Conservation (phyloP, 2,329 filamentous ascomycete species). For the Aspergillus ochraceus region DNA sequence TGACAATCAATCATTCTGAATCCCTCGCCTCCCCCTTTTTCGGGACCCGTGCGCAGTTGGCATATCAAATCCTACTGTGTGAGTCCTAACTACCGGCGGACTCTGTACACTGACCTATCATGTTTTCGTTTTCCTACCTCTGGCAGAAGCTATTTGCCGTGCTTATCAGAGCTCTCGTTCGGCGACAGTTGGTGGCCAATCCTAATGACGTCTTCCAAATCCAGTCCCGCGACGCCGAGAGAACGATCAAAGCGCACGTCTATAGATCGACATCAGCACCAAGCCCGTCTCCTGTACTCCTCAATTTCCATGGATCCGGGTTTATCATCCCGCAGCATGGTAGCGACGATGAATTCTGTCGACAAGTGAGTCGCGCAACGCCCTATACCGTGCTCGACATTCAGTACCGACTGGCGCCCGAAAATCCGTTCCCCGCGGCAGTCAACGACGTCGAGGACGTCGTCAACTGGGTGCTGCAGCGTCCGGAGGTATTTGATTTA, state of each 20-base stretch:
- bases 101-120: conserved; percentile 5
- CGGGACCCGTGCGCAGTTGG: neutral
- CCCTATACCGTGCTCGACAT: conserved; percentile 39
- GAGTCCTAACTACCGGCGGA: neutral
- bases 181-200: neutral
- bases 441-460: conserved; percentile 43
- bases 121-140: conserved; percentile 22
- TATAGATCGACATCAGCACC: conserved; percentile 22
- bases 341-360: conserved; percentile 32
- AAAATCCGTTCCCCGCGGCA: conserved; percentile 42
- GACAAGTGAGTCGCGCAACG: conserved; percentile 24
- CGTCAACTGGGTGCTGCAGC: conserved; percentile 36
- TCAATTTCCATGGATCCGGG: conserved; percentile 38
- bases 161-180: conserved; percentile 15
- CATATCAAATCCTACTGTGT: neutral
- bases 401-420: conserved; percentile 42
- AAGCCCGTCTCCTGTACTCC: conserved; percentile 28
- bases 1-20: neutral
- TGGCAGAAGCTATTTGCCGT: conserved; percentile 23
- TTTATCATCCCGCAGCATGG: conserved; percentile 35
- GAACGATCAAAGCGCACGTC: conserved; percentile 33
- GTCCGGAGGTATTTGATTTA: conserved; percentile 34
- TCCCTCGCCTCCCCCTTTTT: neutral
- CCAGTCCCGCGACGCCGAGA: conserved; percentile 27
- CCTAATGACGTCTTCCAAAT: conserved; percentile 31